These are phyloP conservation scores for Backusella mclennaniae DNA, from an alignment of 192 early-diverging fungal genomes.

Conservation along the genomic window DNA sequence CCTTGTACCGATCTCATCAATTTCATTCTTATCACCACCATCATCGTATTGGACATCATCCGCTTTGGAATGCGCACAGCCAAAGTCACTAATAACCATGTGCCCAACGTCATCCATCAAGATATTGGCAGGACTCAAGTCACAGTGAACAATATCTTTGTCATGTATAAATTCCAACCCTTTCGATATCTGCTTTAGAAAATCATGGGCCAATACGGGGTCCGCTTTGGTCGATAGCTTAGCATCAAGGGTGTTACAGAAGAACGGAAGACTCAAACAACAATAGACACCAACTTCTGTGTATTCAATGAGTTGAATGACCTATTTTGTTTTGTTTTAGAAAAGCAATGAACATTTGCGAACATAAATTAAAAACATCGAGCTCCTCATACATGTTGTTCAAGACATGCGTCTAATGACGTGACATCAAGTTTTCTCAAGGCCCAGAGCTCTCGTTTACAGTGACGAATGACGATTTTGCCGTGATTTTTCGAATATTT, in stretches of 20 bases:
- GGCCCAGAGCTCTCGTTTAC: constrained; percentile 11
- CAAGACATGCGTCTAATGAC: background rate
- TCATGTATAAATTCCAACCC: constrained; percentile 1
- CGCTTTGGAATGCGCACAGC: constrained; percentile 1
- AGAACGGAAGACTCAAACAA: constrained; percentile 3
- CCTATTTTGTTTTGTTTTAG: background rate
- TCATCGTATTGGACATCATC: background rate
- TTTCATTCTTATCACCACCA: background rate
- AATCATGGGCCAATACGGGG: background rate
- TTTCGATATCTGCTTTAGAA: background rate
- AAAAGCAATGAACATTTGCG: background rate
- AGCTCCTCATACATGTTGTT: constrained; percentile 3
- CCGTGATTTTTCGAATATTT: constrained; percentile 14
- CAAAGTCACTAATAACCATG: constrained; percentile 16
- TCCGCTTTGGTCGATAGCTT: background rate
- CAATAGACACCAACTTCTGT: background rate
- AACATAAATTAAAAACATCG: background rate
- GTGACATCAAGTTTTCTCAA: background rate
- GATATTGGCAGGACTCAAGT: constrained; percentile 16
- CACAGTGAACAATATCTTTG: constrained; percentile 15
- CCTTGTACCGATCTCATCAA: constrained; percentile 22
- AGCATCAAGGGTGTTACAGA: background rate
- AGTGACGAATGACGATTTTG: background rate
- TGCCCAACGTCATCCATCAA: background rate
- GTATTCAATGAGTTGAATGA: constrained; percentile 2